A percentile compares a stretch with the other conserved stretches of the same genome.
phyloP scores from a whole-genome alignment of 768 basidiomycete species.

The Amylocystis lapponica region DNA sequence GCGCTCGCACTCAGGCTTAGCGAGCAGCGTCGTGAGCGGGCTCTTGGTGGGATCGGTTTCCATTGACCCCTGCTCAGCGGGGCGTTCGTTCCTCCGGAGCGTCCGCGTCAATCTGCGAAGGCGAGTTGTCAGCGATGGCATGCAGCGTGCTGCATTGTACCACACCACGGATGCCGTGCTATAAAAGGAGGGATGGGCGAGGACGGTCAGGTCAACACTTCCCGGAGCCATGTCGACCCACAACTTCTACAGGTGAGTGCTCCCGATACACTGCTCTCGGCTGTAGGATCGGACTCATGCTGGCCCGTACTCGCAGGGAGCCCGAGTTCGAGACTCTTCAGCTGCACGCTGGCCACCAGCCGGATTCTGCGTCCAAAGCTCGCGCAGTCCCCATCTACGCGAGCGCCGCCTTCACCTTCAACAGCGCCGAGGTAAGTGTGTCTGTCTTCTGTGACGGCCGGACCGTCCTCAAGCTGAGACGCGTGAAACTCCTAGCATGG shows the following conservation, averaged over 20 bases:
- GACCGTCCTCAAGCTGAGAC: background rate
- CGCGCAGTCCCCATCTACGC: conserved; percentile 78
- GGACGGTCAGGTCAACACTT: background rate
- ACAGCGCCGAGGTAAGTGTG: conserved; percentile 49
- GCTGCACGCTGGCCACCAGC: conserved; percentile 68
- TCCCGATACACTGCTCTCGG: too few relatives aligned
- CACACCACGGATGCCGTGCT: too few relatives aligned
- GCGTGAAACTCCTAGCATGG: conserved; percentile 46
- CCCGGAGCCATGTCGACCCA: conserved; percentile 7
- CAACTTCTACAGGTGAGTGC: conserved; percentile 11
- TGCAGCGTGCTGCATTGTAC: too few relatives aligned
- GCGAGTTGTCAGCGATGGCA: too few relatives aligned
- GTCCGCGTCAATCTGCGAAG: too few relatives aligned
- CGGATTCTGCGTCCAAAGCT: conserved; percentile 61
- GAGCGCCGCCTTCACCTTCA: conserved; percentile 67
- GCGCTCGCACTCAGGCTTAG: too few relatives aligned
- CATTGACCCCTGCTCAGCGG: too few relatives aligned
- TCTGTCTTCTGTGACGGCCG: background rate
- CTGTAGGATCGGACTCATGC: background rate
- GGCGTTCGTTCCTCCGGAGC: too few relatives aligned
- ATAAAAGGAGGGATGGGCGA: background rate
- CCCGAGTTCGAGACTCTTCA: conserved; percentile 80
- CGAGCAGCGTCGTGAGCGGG: too few relatives aligned
- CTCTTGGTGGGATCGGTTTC: too few relatives aligned
- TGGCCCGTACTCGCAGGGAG: conserved; percentile 22